Percentiles rank a stretch among this genome's conserved stretches.
phyloP scores from a whole-genome alignment of 805 yeast species.

The Suhomyces canberraensis region DNA sequence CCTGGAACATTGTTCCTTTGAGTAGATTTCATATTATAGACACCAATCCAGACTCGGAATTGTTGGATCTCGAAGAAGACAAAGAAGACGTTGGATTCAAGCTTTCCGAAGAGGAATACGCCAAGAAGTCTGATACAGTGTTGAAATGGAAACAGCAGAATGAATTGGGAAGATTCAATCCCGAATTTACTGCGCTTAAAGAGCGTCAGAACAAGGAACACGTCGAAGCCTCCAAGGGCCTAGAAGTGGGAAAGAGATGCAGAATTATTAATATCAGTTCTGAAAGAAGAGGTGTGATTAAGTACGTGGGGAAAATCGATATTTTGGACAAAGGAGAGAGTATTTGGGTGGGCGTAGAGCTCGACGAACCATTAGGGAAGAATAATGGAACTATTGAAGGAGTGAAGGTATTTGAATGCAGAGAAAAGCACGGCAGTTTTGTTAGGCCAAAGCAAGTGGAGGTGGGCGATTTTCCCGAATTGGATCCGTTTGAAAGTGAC shows the following conservation, averaged over 20 bases:
- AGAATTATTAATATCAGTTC: constrained; percentile 42
- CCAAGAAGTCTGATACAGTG: constrained; percentile 57
- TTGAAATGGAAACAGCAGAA: constrained; percentile 72
- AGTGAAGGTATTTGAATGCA: constrained; percentile 53
- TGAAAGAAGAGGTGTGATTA: constrained; percentile 67
- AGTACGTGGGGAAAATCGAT: constrained; percentile 65
- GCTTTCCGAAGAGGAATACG: constrained; percentile 62
- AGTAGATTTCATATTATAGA: constrained; percentile 60
- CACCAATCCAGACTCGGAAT: constrained; percentile 48
- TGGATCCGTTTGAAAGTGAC: constrained; percentile 43
- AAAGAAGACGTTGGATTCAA: constrained; percentile 35
- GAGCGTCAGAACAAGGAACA: constrained; percentile 26
- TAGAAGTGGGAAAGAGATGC: constrained; percentile 55
- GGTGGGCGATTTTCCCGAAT: constrained; percentile 63
- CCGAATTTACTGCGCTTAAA: constrained; percentile 36
- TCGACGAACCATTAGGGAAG: constrained; percentile 84
- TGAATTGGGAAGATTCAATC: constrained; percentile 70
- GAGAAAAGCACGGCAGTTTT: constrained; percentile 68
- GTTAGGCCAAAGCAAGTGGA: constrained; percentile 67
- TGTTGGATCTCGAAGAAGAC: constrained; percentile 31
- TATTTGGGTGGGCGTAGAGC: constrained; percentile 80
- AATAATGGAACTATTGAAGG: constrained; percentile 77
- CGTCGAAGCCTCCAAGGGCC: constrained; percentile 19
- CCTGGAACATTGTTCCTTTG: constrained; percentile 32
- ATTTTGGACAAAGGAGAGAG: constrained; percentile 49